Conservation (phyloP, 192 early-diverging fungal species). For the Coemansia furcata region DNA sequence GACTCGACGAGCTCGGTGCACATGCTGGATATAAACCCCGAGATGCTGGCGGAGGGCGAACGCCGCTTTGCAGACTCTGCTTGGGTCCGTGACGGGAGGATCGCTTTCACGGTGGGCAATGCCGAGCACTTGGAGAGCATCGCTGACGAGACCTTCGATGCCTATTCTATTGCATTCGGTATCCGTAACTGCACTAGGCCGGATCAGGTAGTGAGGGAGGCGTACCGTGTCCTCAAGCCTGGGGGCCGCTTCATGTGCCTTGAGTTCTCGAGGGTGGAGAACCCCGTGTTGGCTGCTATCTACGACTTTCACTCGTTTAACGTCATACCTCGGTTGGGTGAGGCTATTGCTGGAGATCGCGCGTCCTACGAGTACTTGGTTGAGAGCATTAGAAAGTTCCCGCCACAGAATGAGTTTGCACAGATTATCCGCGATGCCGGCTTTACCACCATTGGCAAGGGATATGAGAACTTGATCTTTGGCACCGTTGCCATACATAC, state of each 20-base stretch:
- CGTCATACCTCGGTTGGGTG: conserved; percentile 86
- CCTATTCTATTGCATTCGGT: conserved; percentile 97
- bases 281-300: conserved; percentile 76
- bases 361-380: conserved; percentile 97
- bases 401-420: conserved; percentile 84
- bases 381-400: conserved; percentile 94
- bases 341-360: conserved; percentile 82
- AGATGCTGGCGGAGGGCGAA: conserved; percentile 91
- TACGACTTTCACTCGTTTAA: conserved; percentile 96
- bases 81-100: conserved; percentile 56
- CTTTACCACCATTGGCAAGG: conserved; percentile 83
- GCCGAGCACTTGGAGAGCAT: conserved; percentile 82
- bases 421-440: conserved; percentile 87
- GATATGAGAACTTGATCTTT: conserved; percentile 95
- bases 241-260: conserved; percentile 96
- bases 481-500: conserved; percentile 95
- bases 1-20: conserved; percentile 62
- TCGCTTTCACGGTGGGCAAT: conserved; percentile 80
- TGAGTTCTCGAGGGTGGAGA: conserved; percentile 89
- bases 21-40: conserved; percentile 94
- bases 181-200: conserved; percentile 97
- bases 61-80: conserved; percentile 59
- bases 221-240: conserved; percentile 90
- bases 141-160: conserved; percentile 77
- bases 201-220: conserved; percentile 83